These are phyloP conservation scores for Brassica nigra DNA, from an alignment of 345 rosid species.

Conservation along the genomic window DNA sequence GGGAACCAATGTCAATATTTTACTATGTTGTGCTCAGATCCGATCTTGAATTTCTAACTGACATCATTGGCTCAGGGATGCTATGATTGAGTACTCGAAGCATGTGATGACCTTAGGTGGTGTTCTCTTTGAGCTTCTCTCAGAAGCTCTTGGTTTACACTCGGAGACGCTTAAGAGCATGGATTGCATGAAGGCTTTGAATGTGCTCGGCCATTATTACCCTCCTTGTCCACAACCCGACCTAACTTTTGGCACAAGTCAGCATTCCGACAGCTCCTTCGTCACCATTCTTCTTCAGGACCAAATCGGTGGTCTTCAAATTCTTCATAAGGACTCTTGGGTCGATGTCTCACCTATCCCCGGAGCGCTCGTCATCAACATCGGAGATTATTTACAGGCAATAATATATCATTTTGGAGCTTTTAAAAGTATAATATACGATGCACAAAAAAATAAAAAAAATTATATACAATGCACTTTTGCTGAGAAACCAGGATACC, in stretches of 20 bases:
- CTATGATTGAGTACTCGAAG: slow-evolving; percentile 35
- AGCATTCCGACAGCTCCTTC: slow-evolving; percentile 42
- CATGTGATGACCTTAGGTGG: slow-evolving; percentile 28
- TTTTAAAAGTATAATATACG: background rate
- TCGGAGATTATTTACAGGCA: slow-evolving; percentile 47
- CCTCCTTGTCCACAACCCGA: slow-evolving; percentile 50
- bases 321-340: slow-evolving; percentile 44
- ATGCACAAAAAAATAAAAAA: too few relatives aligned
- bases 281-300: slow-evolving; percentile 45
- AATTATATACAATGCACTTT: background rate
- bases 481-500: background rate
- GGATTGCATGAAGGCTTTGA: slow-evolving; percentile 28
- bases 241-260: slow-evolving; percentile 32
- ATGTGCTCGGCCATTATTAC: slow-evolving; percentile 37
- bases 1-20: too few relatives aligned
- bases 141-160: slow-evolving; percentile 44
- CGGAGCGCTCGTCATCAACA: slow-evolving; percentile 42
- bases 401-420: background rate
- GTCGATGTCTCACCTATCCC: slow-evolving; percentile 34
- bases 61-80: slow-evolving; percentile 2
- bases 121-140: slow-evolving; percentile 32
- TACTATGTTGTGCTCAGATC: background rate
- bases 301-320: slow-evolving; percentile 48
- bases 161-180: slow-evolving; percentile 27
- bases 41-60: background rate